Conservation (phyloP, 2,329 filamentous ascomycete species). For the Tolypocladium amazonense region DNA sequence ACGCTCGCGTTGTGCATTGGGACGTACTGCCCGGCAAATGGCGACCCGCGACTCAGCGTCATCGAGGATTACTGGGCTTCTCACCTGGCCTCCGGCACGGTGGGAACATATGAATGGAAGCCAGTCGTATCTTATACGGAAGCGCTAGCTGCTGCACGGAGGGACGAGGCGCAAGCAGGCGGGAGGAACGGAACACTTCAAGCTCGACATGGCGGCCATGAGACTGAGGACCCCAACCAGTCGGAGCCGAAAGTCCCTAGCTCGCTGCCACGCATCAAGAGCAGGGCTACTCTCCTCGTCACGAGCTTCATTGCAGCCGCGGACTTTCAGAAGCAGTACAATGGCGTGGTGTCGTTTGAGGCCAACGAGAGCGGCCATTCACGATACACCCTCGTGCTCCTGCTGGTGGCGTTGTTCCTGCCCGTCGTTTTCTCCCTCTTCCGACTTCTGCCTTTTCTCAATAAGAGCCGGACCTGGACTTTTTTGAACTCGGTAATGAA, state of each 20-base stretch:
- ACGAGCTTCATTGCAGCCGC: neutral
- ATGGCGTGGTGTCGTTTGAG: neutral
- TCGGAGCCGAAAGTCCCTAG: neutral
- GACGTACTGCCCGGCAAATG: neutral
- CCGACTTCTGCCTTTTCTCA: neutral
- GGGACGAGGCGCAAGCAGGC: neutral
- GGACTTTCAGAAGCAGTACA: neutral
- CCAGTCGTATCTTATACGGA: neutral
- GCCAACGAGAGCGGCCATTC: neutral
- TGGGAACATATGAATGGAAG: neutral
- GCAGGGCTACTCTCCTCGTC: neutral
- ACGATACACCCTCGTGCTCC: neutral
- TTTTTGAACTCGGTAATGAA: neutral
- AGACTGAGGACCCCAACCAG: neutral
- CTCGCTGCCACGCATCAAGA: neutral
- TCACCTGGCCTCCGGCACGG: neutral
- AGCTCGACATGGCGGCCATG: neutral
- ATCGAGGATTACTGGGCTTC: neutral
- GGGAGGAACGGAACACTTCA: neutral
- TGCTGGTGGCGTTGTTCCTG: neutral
- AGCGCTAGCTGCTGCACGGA: neutral
- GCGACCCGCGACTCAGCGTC: neutral
- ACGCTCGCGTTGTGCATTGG: neutral
- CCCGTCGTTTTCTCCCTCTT: neutral
- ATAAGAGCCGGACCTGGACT: neutral